Conservation (phyloP, 257 asterid species). For the Thymus mandschuricus region DNA sequence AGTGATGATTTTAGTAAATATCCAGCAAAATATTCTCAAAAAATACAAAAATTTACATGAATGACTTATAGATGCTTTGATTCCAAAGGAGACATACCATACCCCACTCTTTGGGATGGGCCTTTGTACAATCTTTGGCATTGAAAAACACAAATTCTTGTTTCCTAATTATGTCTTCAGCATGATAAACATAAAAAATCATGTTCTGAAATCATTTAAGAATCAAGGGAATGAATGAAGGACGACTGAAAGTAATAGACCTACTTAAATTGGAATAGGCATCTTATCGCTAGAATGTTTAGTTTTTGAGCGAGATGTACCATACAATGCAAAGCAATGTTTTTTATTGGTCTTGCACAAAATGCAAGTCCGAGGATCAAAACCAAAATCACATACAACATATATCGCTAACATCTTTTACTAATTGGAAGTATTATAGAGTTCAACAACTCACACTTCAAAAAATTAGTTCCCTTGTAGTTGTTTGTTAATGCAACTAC, state of each 20-base stretch:
- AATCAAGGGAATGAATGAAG: background rate
- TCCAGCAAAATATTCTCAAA: background rate
- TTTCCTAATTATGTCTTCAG: background rate
- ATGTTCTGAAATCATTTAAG: background rate
- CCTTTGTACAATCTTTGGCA: no score
- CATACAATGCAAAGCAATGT: background rate
- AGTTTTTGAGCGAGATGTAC: background rate
- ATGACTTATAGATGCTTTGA: background rate
- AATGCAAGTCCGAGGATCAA: background rate
- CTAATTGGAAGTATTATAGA: background rate
- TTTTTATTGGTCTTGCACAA: background rate
- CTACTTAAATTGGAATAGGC: background rate
- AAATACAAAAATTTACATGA: background rate
- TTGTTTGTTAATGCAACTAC: background rate
- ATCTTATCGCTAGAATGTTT: background rate
- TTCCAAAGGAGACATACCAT: background rate
- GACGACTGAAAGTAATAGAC: background rate
- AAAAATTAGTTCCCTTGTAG: background rate
- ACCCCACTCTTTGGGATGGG: no score
- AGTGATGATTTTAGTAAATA: slow-evolving; percentile 5
- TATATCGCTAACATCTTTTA: background rate
- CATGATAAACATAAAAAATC: background rate
- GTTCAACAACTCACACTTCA: background rate
- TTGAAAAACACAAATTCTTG: background rate
- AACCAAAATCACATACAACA: background rate